Base-by-base conservation (phyloP, 306 rosid genomes). In the Rosa lucieae region DNA sequence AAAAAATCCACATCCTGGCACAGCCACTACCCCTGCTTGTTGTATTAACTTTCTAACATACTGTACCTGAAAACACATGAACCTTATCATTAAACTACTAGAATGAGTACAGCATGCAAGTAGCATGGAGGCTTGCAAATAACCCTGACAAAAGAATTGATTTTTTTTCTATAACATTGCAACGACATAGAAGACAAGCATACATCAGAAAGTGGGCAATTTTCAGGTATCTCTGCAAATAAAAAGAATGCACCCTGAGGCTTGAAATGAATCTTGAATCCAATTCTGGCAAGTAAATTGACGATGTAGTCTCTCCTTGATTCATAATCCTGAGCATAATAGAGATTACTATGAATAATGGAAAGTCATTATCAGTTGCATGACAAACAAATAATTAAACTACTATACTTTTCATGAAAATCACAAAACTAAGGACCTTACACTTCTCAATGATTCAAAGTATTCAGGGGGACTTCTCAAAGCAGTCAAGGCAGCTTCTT, bases 401-500 rank as follows among this genome's bases (percentile, higher is more conserved):
- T 47, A 68, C 14, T 52, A 18, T 14, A 40, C 18, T 49, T 46
- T 43, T 10, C 37, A 40, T 59, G 58, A 63, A 77, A 23, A 20
- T n/a, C 46, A 53, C 42, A 35, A 39, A 65, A 72, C 29, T 15
- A 53, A 56, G 20, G 78, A 59, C 51, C 87, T 80, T 82, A 91
- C 97, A 14, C 65, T 89, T 89, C 86, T 88, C 82, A 92, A 67
- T 32, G 90, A 79, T 72, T 88, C 87, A 73, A 86, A 94, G 89
- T 79, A 94, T 56, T 92, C 86, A 0, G 86, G 92, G 35, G 91
- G 88, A 82, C 97, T 90, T 55, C 77, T 84, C 86, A 92, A 82
- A 67, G 97, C 97, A 40, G 85, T 81, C 88, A 94, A 70, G 46
- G 97, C 98, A 78, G 97, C 97, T 87, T 92, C 97, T 77, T 94